These are phyloP conservation scores for Acer yangbiense DNA, from an alignment of 345 rosid genomes.

Conservation along the genomic window DNA sequence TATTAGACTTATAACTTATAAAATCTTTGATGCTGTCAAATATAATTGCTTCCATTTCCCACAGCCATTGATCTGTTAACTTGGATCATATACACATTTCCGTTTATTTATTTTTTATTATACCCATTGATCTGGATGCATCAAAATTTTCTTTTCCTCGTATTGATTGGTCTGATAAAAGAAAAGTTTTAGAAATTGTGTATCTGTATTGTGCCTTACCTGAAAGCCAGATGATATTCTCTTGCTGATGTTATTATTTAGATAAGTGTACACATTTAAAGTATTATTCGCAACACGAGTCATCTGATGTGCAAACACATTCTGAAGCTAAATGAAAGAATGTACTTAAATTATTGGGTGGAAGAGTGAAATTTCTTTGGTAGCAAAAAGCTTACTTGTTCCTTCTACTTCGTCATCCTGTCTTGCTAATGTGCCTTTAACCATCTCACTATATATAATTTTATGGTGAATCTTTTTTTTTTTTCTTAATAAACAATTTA, in stretches of 20 bases:
- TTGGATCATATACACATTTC: neutral
- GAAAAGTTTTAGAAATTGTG: neutral
- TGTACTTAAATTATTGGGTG: neutral
- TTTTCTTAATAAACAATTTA: neutral
- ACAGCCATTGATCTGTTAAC: neutral
- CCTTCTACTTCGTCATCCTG: neutral
- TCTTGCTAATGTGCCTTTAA: neutral
- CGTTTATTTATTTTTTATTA: neutral
- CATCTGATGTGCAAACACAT: neutral
- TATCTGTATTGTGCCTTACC: neutral
- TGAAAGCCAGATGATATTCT: neutral
- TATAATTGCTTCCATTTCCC: constrained; percentile 1
- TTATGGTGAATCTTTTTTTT: no score
- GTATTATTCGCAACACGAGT: neutral
- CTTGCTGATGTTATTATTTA: neutral
- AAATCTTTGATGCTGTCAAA: constrained; percentile 2
- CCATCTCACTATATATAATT: neutral
- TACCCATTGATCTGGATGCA: neutral
- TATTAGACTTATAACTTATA: neutral
- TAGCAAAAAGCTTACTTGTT: neutral
- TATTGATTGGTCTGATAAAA: neutral
- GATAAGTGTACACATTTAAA: neutral
- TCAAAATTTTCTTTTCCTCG: neutral
- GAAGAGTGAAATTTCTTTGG: neutral
- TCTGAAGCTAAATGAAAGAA: neutral